phyloP scores from a whole-genome alignment of 495 filamentous ascomycete species.

The Pseudomonodictys pantanalensis region DNA sequence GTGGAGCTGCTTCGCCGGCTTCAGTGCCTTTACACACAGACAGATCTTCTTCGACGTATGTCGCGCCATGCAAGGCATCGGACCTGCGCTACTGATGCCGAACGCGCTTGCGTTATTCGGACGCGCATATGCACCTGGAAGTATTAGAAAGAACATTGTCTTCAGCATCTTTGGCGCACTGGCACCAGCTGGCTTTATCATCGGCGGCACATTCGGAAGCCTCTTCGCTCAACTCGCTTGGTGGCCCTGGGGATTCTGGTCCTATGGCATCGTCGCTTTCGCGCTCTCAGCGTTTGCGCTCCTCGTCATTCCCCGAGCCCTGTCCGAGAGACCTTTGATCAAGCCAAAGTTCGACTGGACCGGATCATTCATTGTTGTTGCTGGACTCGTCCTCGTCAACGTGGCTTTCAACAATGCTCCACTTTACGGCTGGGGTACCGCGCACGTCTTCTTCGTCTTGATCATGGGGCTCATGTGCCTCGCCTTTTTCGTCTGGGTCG shows the following conservation, averaged over 20 bases:
- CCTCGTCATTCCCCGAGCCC: conserved; percentile 29
- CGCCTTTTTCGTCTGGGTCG: conserved; percentile 33
- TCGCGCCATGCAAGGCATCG: conserved; percentile 42
- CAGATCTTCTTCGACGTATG: conserved; percentile 41
- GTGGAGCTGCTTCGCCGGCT: conserved; percentile 60
- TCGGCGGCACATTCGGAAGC: conserved; percentile 31
- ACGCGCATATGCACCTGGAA: conserved; percentile 34
- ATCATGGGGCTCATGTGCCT: conserved; percentile 35
- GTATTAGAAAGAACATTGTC: conserved; percentile 36
- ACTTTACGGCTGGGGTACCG: conserved; percentile 34
- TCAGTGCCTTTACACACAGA: conserved; percentile 42
- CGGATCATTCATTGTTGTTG: conserved; percentile 35
- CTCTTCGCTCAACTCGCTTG: conserved; percentile 34
- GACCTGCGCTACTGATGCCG: conserved; percentile 39
- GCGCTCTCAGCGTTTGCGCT: conserved; percentile 21
- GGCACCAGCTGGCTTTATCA: conserved; percentile 36
- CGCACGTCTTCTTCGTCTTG: conserved; percentile 37
- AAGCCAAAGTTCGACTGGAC: conserved; percentile 33
- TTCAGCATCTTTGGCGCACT: conserved; percentile 38
- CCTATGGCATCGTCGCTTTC: conserved; percentile 28
- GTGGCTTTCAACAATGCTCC: conserved; percentile 37
- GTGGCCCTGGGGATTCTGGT: conserved; percentile 42
- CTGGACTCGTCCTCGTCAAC: conserved; percentile 37
- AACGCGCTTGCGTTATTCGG: conserved; percentile 41
- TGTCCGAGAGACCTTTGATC: conserved; percentile 8